Percentiles rank a stretch among this genome's conserved stretches.
Conservation (phyloP, 768 basidiomycete species). For the Erythrobasidium yunnanense region DNA sequence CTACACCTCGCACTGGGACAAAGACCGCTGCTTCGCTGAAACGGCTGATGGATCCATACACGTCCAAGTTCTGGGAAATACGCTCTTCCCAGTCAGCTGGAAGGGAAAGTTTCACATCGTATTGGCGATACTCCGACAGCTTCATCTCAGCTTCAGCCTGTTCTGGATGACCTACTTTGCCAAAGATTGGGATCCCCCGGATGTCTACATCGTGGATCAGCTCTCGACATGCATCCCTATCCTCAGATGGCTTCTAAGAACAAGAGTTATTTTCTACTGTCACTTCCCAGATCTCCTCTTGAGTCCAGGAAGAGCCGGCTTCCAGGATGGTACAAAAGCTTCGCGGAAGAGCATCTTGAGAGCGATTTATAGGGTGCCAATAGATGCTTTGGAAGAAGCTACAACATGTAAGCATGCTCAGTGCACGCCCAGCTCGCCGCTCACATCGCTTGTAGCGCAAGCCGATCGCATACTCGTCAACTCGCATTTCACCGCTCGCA, state of each 20-base stretch:
- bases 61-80: slow-evolving; percentile 56
- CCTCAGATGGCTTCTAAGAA: slow-evolving; percentile 55
- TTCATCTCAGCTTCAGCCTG: slow-evolving; percentile 66
- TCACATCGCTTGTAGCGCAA: too few species aligned
- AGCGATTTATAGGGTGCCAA: slow-evolving; percentile 67
- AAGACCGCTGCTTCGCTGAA: slow-evolving; percentile 67
- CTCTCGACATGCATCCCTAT: slow-evolving; percentile 83
- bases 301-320: slow-evolving; percentile 40
- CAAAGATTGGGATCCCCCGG: slow-evolving; percentile 41
- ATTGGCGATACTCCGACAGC: slow-evolving; percentile 75
- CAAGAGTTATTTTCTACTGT: slow-evolving; percentile 90
- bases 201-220: slow-evolving; percentile 90
- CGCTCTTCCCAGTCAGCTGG: slow-evolving; percentile 70
- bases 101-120: slow-evolving; percentile 75
- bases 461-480: slow-evolving; percentile 86
- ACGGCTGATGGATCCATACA: slow-evolving; percentile 73
- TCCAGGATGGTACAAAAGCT: slow-evolving; percentile 54
- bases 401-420: slow-evolving; percentile 54
- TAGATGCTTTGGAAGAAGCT: slow-evolving; percentile 79
- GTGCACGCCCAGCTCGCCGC: too few species aligned
- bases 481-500: slow-evolving; percentile 73
- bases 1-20: slow-evolving; percentile 85
- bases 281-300: slow-evolving; percentile 95
- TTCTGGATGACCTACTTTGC: slow-evolving; percentile 42
- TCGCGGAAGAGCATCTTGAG: slow-evolving; percentile 49